These are phyloP conservation scores for Aspergillus ustus DNA, from an alignment of 2,329 filamentous ascomycete genomes.

Conservation along the genomic window DNA sequence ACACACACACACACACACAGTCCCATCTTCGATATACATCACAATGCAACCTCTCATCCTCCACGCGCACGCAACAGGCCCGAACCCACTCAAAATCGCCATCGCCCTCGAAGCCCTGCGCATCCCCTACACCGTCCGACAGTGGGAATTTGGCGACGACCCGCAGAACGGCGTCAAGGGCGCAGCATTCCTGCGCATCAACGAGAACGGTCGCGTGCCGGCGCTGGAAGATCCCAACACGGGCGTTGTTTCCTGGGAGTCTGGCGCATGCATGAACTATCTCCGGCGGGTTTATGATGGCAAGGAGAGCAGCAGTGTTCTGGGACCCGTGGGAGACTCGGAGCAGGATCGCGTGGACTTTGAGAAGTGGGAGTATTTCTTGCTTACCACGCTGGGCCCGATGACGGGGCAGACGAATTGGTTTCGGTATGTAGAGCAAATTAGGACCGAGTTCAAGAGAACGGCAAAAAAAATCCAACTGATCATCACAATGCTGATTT, in stretches of 20 bases:
- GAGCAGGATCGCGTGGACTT: conserved; percentile 49
- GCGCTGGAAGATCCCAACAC: conserved; percentile 46
- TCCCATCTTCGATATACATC: too few relatives aligned
- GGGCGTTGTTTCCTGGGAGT: conserved; percentile 45
- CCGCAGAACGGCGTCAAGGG: neutral
- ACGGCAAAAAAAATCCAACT: too few relatives aligned
- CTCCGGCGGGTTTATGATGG: conserved; percentile 47
- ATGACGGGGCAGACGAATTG: conserved; percentile 49
- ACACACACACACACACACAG: too few relatives aligned
- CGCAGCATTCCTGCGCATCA: conserved; percentile 45
- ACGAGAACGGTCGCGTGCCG: conserved; percentile 51
- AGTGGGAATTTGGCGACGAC: conserved; percentile 49
- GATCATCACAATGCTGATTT: neutral
- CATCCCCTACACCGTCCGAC: conserved; percentile 47
- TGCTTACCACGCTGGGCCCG: conserved; percentile 47
- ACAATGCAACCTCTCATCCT: conserved; percentile 40
- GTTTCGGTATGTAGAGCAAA: conserved; percentile 38
- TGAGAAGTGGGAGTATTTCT: conserved; percentile 53
- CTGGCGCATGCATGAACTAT: conserved; percentile 46
- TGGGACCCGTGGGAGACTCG: conserved; percentile 39
- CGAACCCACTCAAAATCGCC: conserved; percentile 52
- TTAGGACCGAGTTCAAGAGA: too few relatives aligned
- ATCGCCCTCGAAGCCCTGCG: conserved; percentile 47
- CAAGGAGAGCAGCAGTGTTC: conserved; percentile 26
- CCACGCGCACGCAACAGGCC: conserved; percentile 47